Base-by-base conservation (phyloP, 2,329 filamentous ascomycete species). In the Parastagonospora nodorum region DNA sequence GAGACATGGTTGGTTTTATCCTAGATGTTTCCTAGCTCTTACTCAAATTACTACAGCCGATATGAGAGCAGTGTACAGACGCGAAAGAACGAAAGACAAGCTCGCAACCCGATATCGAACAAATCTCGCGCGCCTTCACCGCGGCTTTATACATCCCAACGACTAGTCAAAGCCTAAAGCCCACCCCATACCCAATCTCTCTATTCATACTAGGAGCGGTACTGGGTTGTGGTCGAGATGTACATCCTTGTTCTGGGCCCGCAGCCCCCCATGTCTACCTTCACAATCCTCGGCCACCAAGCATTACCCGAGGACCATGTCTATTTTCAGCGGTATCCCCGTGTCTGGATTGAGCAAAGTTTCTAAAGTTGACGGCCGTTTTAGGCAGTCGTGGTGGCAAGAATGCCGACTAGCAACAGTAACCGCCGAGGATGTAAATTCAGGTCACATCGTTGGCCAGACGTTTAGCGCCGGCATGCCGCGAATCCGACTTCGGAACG, bases 1-100 rank as follows among this genome's bases (percentile, higher is more conserved):
- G 57, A 38, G 58, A 46, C 56, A 55, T 63, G 47, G 29, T 46
- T 51, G 50, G 16, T 42, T 47, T 51, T 55, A 49, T 55, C 45
- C 42, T 42, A 40, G 45, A 43, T 42, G 39, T 38, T n/a, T 42
- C 37, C 37, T 24, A 39, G 37, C 37, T 27, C 37, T 27, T 39
- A 16, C 8, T 16, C 16, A 10, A 28, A 12, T 16, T 39, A 12
- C 9, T 32, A 39, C 19, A 27, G 27, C 16, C 33, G 35, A 14
- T n/a, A 27, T n/a, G 24, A 29, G 36, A 31, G 5, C 27, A 47
- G 41, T 19, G 39, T 43, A 28, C 32, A 35, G 27, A 37, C 36
- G 37, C 7, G 16, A 30, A 19, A n/a, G 44, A 40, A 35, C 29
- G 28, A 19, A 53, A 38, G 42, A 28, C 27, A 37, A 42, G 31